Evolutionary conservation across 371 early-diverging fungal species (phyloP), one percentile per base, ranked within the genome.

Genomic region (Blastocladiella emersonii): DNA sequence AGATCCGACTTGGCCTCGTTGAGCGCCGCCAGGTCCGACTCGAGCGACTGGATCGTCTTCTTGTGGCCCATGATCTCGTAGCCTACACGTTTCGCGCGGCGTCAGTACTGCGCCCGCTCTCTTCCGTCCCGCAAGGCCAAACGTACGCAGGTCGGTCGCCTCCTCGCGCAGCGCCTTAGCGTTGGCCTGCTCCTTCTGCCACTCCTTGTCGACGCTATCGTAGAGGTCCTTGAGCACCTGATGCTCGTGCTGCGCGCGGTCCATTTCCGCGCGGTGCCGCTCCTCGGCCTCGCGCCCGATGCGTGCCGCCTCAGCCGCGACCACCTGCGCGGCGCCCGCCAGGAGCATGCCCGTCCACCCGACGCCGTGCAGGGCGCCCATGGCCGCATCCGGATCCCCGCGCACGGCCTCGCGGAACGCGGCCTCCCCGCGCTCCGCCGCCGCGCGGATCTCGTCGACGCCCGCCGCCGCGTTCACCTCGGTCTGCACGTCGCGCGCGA

Each of bases 31-130:
- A 44, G 19, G 3, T 56, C 27, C 10, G 27, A 3, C 21, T 37
- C 44, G 15, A 59, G 43, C 15, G 59, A 59, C 44, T 59, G 34
- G 59, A 59, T 43, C 25, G 59, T 41, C 35, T 59, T 59, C 12
- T 59, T 34, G 37, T 41, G 43, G 59, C 59, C 59, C 59, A 59
- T 59, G 13, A 59, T 37, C 32, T 59, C 59, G 43, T 59, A 59
- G 1, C 44, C 44, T 51, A 30, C 13, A 13, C 13, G 39, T 37
- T 7, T 37, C n/a, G n/a, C 13, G 39, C 5, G 5, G 13, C 39
- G 13, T 37, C 13, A 37, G 39, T 7, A 37, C 13, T 37, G 39
- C 13, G 5, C 39, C 5, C 5, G 39, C 39, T 7, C 5, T 39
- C 5, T 13, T 8, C 39, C 39, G 39, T 8, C 5, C 8, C 39